These are phyloP conservation scores for Fistulifera solaris DNA, from an alignment of 108 stramenopile genomes.

Conservation along the genomic window DNA sequence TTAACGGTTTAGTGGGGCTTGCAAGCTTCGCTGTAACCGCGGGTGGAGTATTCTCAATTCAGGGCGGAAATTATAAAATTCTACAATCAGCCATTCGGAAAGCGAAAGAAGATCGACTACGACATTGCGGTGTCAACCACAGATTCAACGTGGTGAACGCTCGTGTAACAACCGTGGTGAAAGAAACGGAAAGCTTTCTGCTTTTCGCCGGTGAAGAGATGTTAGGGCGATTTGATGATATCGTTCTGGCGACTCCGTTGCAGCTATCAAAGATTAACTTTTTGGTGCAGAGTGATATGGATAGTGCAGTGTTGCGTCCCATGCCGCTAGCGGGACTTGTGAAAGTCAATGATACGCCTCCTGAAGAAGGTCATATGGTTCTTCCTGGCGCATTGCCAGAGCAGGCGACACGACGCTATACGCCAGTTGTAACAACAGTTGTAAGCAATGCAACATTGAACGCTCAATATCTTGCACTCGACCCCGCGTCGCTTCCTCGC, in stretches of 20 bases:
- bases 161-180: slow-evolving; percentile 28
- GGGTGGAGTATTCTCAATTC: slow-evolving; percentile 35
- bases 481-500: slow-evolving; percentile 25
- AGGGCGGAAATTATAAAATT: slow-evolving; percentile 64
- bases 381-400: slow-evolving; percentile 29
- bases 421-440: slow-evolving; percentile 63
- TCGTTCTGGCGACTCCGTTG: slow-evolving; percentile 70
- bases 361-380: slow-evolving; percentile 24
- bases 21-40: slow-evolving; percentile 39
- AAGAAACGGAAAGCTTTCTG: slow-evolving; percentile 17
- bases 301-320: slow-evolving; percentile 43
- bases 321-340: slow-evolving; percentile 54
- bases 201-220: slow-evolving; percentile 23
- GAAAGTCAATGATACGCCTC: slow-evolving; percentile 20
- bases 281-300: slow-evolving; percentile 49
- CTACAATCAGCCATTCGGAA: slow-evolving; percentile 56
- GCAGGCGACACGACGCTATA: slow-evolving; percentile 46
- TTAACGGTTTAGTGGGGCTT: slow-evolving; percentile 63
- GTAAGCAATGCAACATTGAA: slow-evolving; percentile 51
- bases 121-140: slow-evolving; percentile 17
- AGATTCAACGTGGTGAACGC: neutral
- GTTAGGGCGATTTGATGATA: slow-evolving; percentile 57
- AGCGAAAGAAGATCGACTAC: slow-evolving; percentile 21
- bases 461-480: slow-evolving; percentile 29
- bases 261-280: slow-evolving; percentile 53